Evolutionary conservation across 2,329 filamentous ascomycete genomes (phyloP).

Genomic region (Akanthomyces dipterigenus): DNA sequence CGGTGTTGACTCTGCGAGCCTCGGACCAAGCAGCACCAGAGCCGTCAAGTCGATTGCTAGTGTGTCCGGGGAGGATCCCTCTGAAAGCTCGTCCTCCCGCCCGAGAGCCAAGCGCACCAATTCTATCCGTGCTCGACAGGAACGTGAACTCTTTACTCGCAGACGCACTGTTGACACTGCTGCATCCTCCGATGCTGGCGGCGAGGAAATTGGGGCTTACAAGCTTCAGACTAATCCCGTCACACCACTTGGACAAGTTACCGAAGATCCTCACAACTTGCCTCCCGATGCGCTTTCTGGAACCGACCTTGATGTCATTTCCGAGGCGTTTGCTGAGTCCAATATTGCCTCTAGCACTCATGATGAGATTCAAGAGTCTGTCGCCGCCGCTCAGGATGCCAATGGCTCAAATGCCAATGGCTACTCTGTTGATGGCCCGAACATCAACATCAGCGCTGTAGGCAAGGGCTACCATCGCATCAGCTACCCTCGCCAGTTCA

Average conservation of each 20-base stretch:
- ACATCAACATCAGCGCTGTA: constrained; percentile 50
- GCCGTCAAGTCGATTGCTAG: constrained; percentile 89
- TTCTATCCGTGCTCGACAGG: constrained; percentile 79
- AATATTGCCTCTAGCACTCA: constrained; percentile 67
- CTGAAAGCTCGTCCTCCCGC: constrained; percentile 54
- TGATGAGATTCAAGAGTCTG: constrained; percentile 70
- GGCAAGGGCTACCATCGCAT: constrained; percentile 79
- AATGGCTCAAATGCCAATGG: constrained; percentile 58
- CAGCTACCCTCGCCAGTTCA: constrained; percentile 73
- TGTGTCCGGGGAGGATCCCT: constrained; percentile 65
- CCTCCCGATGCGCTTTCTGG: constrained; percentile 53
- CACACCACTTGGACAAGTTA: constrained; percentile 44
- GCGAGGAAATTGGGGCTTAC: constrained; percentile 43
- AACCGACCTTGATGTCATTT: constrained; percentile 77
- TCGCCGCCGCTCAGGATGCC: constrained; percentile 55
- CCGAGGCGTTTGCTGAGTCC: constrained; percentile 68
- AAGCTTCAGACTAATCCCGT: constrained; percentile 42
- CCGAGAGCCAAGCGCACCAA: constrained; percentile 66
- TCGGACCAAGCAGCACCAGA: constrained; percentile 77
- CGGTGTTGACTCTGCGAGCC: constrained; percentile 52
- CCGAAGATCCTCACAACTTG: constrained; percentile 63
- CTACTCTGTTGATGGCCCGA: constrained; percentile 38
- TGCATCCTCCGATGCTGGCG: constrained; percentile 50
- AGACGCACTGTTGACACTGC: constrained; percentile 61
- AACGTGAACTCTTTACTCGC: constrained; percentile 82